Evolutionary conservation across 208 protist genomes (phyloP).

Genomic region (Trypanosoma brucei): DNA sequence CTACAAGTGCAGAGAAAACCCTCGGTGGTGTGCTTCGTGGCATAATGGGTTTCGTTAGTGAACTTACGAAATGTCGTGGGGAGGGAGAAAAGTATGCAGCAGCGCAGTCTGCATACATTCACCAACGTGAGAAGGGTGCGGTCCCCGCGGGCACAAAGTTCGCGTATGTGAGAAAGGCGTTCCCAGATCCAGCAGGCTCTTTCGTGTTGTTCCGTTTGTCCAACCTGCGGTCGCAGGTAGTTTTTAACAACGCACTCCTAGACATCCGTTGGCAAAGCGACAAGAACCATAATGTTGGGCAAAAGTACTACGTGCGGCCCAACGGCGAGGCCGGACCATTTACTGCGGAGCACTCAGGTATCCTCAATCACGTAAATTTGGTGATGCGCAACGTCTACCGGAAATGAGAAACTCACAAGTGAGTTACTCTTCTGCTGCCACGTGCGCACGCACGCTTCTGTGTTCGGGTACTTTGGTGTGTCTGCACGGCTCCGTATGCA

Average conservation of each 20-base stretch:
- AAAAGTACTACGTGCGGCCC: constrained; percentile 84
- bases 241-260: constrained; percentile 66
- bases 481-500: no score
- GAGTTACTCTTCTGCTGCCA: no score
- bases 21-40: constrained; percentile 62
- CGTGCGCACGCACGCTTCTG: no score
- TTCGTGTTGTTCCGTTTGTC: constrained; percentile 85
- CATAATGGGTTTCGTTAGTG: constrained; percentile 73
- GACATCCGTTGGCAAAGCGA: constrained; percentile 90
- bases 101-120: constrained; percentile 75
- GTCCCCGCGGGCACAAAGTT: constrained; percentile 84
- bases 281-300: constrained; percentile 74
- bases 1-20: constrained; percentile 70
- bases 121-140: constrained; percentile 54
- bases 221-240: constrained; percentile 82
- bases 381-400: constrained; percentile 80
- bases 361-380: constrained; percentile 65
- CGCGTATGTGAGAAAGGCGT: constrained; percentile 84
- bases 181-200: constrained; percentile 70
- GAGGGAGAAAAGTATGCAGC: constrained; percentile 75
- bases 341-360: constrained; percentile 74
- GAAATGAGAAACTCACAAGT: constrained; percentile 23
- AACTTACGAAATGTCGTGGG: constrained; percentile 48
- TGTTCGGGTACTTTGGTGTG: no score
- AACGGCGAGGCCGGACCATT: constrained; percentile 80